phyloP scores from a whole-genome alignment of 2,329 filamentous ascomycete species.

The Monilinia fructigena region DNA sequence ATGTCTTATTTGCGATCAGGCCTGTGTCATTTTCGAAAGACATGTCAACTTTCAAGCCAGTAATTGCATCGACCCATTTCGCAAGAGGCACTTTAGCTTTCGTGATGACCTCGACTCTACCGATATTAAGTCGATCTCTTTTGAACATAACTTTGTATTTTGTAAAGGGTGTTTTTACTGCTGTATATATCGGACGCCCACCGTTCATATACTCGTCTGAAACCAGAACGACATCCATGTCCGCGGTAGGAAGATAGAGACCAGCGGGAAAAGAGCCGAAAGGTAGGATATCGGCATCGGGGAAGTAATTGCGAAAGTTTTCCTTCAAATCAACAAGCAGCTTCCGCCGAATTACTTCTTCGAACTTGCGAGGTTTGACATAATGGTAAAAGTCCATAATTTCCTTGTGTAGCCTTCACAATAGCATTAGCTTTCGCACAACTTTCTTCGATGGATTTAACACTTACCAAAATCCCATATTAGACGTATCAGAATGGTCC shows the following conservation, averaged over 20 bases:
- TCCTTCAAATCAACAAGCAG: conserved; percentile 67
- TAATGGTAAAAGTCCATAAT: conserved; percentile 86
- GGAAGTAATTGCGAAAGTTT: conserved; percentile 55
- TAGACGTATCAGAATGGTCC: conserved; percentile 54
- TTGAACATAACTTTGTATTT: conserved; percentile 61
- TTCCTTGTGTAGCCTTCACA: conserved; percentile 76
- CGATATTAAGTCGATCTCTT: conserved; percentile 55
- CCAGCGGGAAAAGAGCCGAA: conserved; percentile 96
- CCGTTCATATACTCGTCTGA: conserved; percentile 57
- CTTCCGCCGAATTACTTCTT: conserved; percentile 70
- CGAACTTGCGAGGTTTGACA: conserved; percentile 73
- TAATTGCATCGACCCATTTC: conserved; percentile 80
- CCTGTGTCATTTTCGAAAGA: conserved; percentile 93
- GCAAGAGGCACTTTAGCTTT: conserved; percentile 85
- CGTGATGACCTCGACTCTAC: conserved; percentile 65
- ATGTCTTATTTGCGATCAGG: conserved; percentile 75
- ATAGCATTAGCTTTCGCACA: conserved; percentile 26
- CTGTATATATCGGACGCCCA: conserved; percentile 46
- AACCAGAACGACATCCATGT: conserved; percentile 90
- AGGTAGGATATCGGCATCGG: conserved; percentile 61
- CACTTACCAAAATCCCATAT: conserved; percentile 58
- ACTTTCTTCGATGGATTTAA: conserved; percentile 6
- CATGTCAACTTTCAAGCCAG: conserved; percentile 82
- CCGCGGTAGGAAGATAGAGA: conserved; percentile 70
- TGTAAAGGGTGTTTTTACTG: conserved; percentile 48